Base-by-base conservation (phyloP, 2,329 filamentous ascomycete genomes). In the Sclerotinia minor region DNA sequence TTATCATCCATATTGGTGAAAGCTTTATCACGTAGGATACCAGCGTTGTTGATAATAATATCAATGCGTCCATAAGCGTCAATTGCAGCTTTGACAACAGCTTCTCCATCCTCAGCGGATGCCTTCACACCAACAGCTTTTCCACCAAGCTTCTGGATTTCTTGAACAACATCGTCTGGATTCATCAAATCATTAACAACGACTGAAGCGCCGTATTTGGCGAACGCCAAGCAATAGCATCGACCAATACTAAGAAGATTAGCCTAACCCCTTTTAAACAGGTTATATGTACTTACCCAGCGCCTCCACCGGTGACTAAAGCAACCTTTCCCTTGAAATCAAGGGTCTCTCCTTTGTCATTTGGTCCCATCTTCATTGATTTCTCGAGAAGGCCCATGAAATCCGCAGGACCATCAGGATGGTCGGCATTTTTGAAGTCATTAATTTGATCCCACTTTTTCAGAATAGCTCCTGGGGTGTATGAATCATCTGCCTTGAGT, bases 1-100 rank as follows among this genome's bases (percentile, higher is more conserved):
- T 87, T 89, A 78, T 99, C 95, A 69, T 94, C 92, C 94, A 99
- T 97, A 84, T 98, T 98, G 80, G 85, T 85, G 80, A 99, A 99
- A 52, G 95, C 94, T 87, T 97, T 98, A 84, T 99, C 95, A 60
- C 95, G 89, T 65, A 99, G 88, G 75, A 99, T 99, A 77, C 95
- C 95, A 65, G 95, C 95, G 77, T 99, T 99, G 88, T 99, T 99
- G 83, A 99, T 86, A 72, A 99, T 81, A 71, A 99, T 94, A 78
- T 99, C 95, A 75, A 99, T 86, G 75, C 95, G 92, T 75, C 95
- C 95, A 78, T 91, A 98, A 52, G 90, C 89, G 77, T 98, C 94
- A 76, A 99, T 96, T 67, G 94, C 94, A 68, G 87, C 89, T 85
- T 97, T 96, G 75, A 99, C 89, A 58, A 98, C 92, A 50, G 85